Evolutionary conservation across 2,329 filamentous ascomycete species (phyloP), one percentile per base, ranked within the genome.

Genomic region (Xylaria sp.): DNA sequence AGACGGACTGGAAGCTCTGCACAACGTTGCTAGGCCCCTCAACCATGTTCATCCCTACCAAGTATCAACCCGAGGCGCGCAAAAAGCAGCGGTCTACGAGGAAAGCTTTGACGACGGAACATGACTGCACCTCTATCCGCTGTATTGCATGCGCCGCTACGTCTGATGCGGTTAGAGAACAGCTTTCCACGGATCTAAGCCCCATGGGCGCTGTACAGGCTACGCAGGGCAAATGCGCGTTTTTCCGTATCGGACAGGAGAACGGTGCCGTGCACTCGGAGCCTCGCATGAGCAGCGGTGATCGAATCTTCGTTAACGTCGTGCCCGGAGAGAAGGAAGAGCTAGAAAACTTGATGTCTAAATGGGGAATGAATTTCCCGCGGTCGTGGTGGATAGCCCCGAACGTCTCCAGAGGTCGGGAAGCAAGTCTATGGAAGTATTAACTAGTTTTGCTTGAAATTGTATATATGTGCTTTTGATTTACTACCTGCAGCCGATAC

Each of bases 1-100:
- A 77, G 53, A 82, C 82, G n/a, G 77, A 82, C 69, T 86, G 83
- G 82, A 86, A 86, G 75, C 77, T 86, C 0, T 82, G 81, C 70
- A 79, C 82, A 2, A 82, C 83, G 0, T 78, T 85, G 9, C 78
- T 84, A 1, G 84, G 84, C 2, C 82, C 84, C 0, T 72, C 79
- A 2, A 85, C 84, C 0, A 75, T 85, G 19, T 85, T 86, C 75
- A 78, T 83, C 24, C 75, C 79, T 1, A 36, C 75, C 0, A 21
- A 69, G 0, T 72, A 79, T 45, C 79, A 80, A 34, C 9, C 67
- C 0, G 39, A 64, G 1, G 82, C 83, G 0, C 78, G 82, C 1
- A 9, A 65, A 0, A 73, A 75, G 0, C 80, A 83, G 61, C 68
- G 71, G 3, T 30, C 34, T 0, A 76, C 80, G 1, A 80, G 79